phyloP scores from a whole-genome alignment of 371 early-diverging fungal species.

The Furculomyces boomerangus region DNA sequence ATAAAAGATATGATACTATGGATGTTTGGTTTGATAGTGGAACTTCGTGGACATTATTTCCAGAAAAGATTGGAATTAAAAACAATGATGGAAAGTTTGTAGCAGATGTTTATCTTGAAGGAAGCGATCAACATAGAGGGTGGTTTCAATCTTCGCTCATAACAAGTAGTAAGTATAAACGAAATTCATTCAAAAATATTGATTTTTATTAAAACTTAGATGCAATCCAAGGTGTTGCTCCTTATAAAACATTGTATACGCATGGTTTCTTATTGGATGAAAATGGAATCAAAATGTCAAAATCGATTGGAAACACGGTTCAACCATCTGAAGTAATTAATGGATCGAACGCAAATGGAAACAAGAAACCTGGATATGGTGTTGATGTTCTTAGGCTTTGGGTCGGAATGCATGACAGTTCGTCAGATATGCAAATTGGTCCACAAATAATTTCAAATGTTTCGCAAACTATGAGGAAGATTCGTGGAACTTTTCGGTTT shows the following conservation, averaged over 20 bases:
- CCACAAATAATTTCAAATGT: slow-evolving; percentile 41
- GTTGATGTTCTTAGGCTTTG: slow-evolving; percentile 67
- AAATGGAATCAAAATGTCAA: slow-evolving; percentile 84
- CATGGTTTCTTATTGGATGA: slow-evolving; percentile 90
- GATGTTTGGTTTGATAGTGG: slow-evolving; percentile 95
- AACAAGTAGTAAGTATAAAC: slow-evolving; percentile 30
- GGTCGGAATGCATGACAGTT: slow-evolving; percentile 70
- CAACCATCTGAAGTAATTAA: slow-evolving; percentile 48
- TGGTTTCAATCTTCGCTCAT: slow-evolving; percentile 95
- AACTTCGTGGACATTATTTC: slow-evolving; percentile 61
- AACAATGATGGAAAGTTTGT: slow-evolving; percentile 9
- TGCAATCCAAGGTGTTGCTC: slow-evolving; percentile 54
- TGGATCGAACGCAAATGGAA: slow-evolving; percentile 50
- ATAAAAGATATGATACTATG: slow-evolving; percentile 67
- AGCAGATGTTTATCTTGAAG: slow-evolving; percentile 83
- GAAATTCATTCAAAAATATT: slow-evolving; percentile 5
- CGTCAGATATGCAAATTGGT: slow-evolving; percentile 58
- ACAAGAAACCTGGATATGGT: slow-evolving; percentile 60
- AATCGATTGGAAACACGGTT: slow-evolving; percentile 81
- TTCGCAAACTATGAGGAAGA: slow-evolving; percentile 50
- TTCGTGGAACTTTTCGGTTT: slow-evolving; percentile 60
- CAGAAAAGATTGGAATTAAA: slow-evolving; percentile 17
- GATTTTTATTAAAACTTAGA: slow-evolving; percentile 8
- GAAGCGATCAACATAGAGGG: slow-evolving; percentile 90
- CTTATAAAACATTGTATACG: slow-evolving; percentile 69